A percentile compares a stretch with the other conserved stretches of the same genome.
Evolutionary conservation across 2,329 filamentous ascomycete genomes (phyloP).

Genomic region (Botrytis tulipae): DNA sequence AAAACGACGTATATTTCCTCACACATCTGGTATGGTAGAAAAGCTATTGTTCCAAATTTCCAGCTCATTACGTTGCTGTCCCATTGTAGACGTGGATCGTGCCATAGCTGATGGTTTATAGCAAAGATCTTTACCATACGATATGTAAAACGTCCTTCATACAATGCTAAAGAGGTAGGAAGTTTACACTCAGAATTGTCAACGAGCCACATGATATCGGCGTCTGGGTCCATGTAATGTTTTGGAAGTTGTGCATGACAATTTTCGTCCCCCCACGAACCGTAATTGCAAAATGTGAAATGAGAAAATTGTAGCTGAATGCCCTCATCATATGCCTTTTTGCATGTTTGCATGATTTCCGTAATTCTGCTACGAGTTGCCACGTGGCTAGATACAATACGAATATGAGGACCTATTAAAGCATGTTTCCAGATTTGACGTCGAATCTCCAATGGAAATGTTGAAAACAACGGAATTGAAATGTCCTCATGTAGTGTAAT

Average conservation of each 20-base stretch:
- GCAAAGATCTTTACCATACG: constrained; percentile 1
- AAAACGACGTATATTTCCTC: constrained; percentile 11
- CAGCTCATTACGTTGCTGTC: not conserved
- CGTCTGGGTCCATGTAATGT: constrained; percentile 12
- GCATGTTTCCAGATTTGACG: constrained; percentile 2
- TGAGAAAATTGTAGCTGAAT: not conserved
- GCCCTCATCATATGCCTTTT: constrained; percentile 1
- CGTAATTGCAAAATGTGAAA: constrained; percentile 1
- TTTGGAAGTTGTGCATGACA: not conserved
- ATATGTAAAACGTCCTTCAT: not conserved
- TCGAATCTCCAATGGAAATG: not conserved
- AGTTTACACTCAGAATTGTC: not conserved
- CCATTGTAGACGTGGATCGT: not conserved
- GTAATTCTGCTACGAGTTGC: constrained; percentile 8
- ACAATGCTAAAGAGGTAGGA: not conserved
- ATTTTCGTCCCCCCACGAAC: not conserved
- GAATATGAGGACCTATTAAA: not conserved
- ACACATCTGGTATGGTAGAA: not conserved
- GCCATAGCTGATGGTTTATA: not conserved
- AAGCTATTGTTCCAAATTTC: not conserved
- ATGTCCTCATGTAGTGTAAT: not conserved
- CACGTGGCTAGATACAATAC: not conserved
- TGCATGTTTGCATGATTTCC: constrained; percentile 4
- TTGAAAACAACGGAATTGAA: not conserved
- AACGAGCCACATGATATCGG: constrained; percentile 1